Base-by-base conservation (phyloP, 1,139 yeast species). In the Groenewaldozyma sp. region DNA sequence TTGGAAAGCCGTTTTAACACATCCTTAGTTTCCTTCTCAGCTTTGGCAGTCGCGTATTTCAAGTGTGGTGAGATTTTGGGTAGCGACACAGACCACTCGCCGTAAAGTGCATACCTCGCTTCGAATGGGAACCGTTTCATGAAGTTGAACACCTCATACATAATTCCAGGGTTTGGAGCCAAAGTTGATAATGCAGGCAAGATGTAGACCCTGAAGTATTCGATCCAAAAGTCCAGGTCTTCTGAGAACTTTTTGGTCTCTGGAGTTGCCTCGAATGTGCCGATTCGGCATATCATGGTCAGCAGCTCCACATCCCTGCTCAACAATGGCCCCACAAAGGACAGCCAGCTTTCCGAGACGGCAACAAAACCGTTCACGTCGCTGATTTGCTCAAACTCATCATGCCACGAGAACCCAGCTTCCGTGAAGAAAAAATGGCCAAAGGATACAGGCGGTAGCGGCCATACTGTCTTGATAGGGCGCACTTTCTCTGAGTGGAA, bases 1-100 rank as follows among this genome's bases (percentile, higher is more conserved):
- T 82, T 82, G n/a, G 95, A 84, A 14, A 93, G 68, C 40, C 97
- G 70, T 55, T 91, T 88, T 48, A 93, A 65, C 2, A 82, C 73
- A 52, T 79, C 81, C 54, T 82, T 87, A 1, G 95, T 84, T 28
- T 81, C 76, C 54, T 83, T 86, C 56, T 82, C 95, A 0, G 94
- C 83, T 44, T 67, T 73, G 19, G 76, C 73, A 38, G 76, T 75
- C 7, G 83, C 79, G 34, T 78, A 65, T 49, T 79, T 80, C 4
- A 86, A 67, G 17, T 68, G 68, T 0, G 77, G 70, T 38, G 74
- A 69, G 45, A 71, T 74, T 51, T 79, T 80, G 2, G 67, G 59
- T 18, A 65, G 52, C 21, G 75, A 73, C 7, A 71, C 65, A n/a
- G 73, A 71, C 62, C 87, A 71, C 50, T 88, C 97, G 34, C 95